Percentiles rank a stretch among this genome's conserved stretches.
Evolutionary conservation across 2,329 filamentous ascomycete species (phyloP).

Genomic region (Sporothrix euskadiensis): DNA sequence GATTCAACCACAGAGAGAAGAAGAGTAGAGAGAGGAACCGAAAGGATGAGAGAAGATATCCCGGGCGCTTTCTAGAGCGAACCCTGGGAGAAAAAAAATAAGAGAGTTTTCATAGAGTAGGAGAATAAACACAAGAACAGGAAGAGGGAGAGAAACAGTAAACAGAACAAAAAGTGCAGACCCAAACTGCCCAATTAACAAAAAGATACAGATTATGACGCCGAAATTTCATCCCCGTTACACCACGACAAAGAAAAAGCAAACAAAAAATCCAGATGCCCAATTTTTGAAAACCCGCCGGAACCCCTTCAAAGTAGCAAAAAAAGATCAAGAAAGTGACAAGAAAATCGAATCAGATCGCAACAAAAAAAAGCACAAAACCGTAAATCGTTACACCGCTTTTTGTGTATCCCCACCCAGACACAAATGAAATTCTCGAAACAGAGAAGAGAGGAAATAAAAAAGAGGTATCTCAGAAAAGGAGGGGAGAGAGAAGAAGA

Average conservation of each 20-base stretch:
- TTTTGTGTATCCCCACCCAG: slow-evolving; percentile 16
- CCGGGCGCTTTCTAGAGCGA: neutral
- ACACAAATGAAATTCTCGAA: slow-evolving; percentile 1
- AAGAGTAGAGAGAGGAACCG: neutral
- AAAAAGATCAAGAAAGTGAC: neutral
- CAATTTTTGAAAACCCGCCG: slow-evolving; percentile 8
- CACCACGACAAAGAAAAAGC: neutral
- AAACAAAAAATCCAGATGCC: slow-evolving; percentile 12
- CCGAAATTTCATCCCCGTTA: neutral
- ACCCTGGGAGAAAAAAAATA: neutral
- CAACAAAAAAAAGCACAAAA: neutral
- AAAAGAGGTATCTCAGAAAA: slow-evolving; percentile 1
- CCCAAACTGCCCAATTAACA: neutral
- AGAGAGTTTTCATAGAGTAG: slow-evolving; percentile 6
- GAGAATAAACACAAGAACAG: slow-evolving; percentile 2
- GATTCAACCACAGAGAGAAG: neutral
- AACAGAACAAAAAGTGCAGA: slow-evolving; percentile 1
- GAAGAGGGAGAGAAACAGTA: neutral
- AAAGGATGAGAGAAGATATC: slow-evolving; percentile 16
- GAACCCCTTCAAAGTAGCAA: slow-evolving; percentile 6
- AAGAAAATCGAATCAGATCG: neutral
- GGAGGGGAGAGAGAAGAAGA: neutral
- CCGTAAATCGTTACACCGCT: slow-evolving; percentile 19
- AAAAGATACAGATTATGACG: neutral
- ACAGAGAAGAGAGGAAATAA: slow-evolving; percentile 4